Base-by-base conservation (phyloP, 2,329 filamentous ascomycete species). In the Aspergillus proliferans region DNA sequence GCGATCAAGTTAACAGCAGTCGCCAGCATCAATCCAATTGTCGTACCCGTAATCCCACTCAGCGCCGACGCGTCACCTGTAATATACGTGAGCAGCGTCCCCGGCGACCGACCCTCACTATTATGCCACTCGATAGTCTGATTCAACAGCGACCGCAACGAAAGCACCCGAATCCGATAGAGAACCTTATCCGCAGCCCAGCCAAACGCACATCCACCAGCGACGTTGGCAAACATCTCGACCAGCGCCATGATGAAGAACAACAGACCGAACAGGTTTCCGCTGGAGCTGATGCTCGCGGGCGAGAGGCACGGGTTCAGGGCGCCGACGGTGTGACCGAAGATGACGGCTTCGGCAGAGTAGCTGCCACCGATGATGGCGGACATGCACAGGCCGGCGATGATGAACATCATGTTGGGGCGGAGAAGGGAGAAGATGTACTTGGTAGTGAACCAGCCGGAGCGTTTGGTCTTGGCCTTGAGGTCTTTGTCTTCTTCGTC, bases 101-200 rank as follows among this genome's bases (percentile, higher is more conserved):
- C 76, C 0, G 86, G 82, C 0, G 77, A 84, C 33, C 84, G 77
- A 6, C 76, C 78, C 24, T 80, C 75, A 1, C 81, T 80, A 57
- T 86, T 79, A 58, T 88, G 85, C 85, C 84, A 88, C 52, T 83
- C 75, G 49, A 86, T 67, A 46, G 82, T 81, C 64, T 87, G 84
- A 46, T 80, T 72, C 44, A 86, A 76, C 1, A 87, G 68, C 0
- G 83, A 80, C 4, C 81, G 77, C 58, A 87, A 78, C 0, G 81
- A 83, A 0, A 84, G 66, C 3, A 84, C 76, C 45, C 83, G 76
- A 12, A 85, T 76, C 42, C 73, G 77, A 61, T 82, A 83, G 1
- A 87, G 69, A 2, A 86, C 67, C 55, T 82, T 80, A 61, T 87
- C 84, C 0, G 84, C 79, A 0, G 81, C 69, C 50, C 74, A 69